phyloP scores from a whole-genome alignment of 2,329 filamentous ascomycete genomes.

The Claviceps sp. region DNA sequence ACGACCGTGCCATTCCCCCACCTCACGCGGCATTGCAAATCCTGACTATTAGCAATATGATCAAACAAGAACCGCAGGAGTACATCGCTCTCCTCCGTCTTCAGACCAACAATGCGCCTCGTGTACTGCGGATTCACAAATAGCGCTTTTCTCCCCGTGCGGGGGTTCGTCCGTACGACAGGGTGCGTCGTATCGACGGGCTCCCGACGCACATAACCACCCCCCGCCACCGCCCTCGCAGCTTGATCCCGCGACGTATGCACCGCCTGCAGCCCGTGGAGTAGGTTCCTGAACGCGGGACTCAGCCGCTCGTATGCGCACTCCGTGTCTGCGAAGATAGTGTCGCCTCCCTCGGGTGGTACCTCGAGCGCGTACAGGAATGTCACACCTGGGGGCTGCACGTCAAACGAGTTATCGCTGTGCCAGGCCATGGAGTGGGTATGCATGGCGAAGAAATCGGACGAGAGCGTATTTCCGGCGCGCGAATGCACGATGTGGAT shows the following conservation, averaged over 20 bases:
- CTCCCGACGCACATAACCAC: constrained; percentile 48
- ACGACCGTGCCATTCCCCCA: constrained; percentile 50
- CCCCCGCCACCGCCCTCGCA: constrained; percentile 15
- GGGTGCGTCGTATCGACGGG: constrained; percentile 50
- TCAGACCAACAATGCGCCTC: constrained; percentile 49
- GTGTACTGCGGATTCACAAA: constrained; percentile 48
- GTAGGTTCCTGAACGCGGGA: constrained; percentile 48
- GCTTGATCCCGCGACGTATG: constrained; percentile 48
- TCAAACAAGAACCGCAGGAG: constrained; percentile 56
- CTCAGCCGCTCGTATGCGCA: constrained; percentile 36
- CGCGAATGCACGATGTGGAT: constrained; percentile 57
- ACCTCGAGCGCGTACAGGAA: constrained; percentile 71
- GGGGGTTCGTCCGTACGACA: constrained; percentile 24
- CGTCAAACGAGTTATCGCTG: constrained; percentile 68
- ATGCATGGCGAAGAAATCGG: constrained; percentile 38
- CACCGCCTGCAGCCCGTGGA: constrained; percentile 52
- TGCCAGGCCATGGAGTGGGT: constrained; percentile 68
- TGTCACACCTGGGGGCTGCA: constrained; percentile 70
- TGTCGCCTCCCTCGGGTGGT: constrained; percentile 43
- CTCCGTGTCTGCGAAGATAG: constrained; percentile 11
- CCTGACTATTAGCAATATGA: constrained; percentile 49
- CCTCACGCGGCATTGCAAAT: constrained; percentile 49
- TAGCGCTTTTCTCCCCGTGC: constrained; percentile 54
- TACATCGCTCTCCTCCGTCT: constrained; percentile 54
- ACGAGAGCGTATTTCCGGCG: constrained; percentile 27